A percentile compares a stretch with the other conserved stretches of the same genome.
phyloP scores from a whole-genome alignment of 495 filamentous ascomycete genomes.

The Neurospora sp. region DNA sequence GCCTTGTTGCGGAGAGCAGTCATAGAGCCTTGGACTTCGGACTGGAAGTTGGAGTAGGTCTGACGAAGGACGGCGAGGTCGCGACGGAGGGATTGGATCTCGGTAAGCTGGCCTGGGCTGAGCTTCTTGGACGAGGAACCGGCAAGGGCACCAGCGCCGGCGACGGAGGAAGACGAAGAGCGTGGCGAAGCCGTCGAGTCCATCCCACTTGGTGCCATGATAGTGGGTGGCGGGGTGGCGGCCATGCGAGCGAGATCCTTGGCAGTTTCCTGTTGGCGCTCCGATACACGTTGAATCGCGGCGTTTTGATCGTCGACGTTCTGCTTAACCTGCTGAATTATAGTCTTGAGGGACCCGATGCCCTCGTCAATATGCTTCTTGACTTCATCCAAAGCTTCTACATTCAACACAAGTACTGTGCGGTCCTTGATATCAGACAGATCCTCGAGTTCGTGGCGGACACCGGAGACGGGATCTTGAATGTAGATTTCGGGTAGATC shows the following conservation, averaged over 20 bases:
- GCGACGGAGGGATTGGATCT: conserved; percentile 73
- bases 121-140: conserved; percentile 21
- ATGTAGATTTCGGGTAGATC: conserved; percentile 97
- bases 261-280: conserved; percentile 80
- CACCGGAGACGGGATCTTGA: conserved; percentile 87
- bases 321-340: conserved; percentile 73
- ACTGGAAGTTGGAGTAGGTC: conserved; percentile 81
- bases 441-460: conserved; percentile 93
- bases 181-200: conserved; percentile 24
- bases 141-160: background rate
- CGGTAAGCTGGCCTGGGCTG: conserved; percentile 47
- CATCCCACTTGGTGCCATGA: conserved; percentile 14
- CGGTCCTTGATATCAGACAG: conserved; percentile 91
- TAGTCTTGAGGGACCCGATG: conserved; percentile 62
- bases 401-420: conserved; percentile 84
- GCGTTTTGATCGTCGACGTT: conserved; percentile 70
- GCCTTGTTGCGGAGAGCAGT: conserved; percentile 69
- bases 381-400: conserved; percentile 92
- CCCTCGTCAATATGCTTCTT: conserved; percentile 94
- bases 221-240: conserved; percentile 47
- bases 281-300: conserved; percentile 77
- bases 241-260: conserved; percentile 83
- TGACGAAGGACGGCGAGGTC: conserved; percentile 90
- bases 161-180: conserved; percentile 8
- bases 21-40: conserved; percentile 85